Conservation (phyloP, 257 asterid species). For the Lycium ferocissimum region DNA sequence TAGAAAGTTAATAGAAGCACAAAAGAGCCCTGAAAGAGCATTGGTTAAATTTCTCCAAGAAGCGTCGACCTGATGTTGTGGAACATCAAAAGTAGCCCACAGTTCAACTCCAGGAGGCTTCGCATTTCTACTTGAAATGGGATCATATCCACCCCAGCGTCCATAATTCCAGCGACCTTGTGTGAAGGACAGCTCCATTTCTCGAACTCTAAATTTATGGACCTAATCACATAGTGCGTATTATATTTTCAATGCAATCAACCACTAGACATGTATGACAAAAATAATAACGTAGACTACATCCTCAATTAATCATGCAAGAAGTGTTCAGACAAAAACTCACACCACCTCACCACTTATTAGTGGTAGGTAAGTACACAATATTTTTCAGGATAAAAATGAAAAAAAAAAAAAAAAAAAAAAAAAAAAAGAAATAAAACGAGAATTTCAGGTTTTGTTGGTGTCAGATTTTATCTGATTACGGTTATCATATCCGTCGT, state of each 20-base stretch:
- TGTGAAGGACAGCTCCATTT: slow-evolving; percentile 94
- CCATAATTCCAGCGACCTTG: slow-evolving; percentile 99
- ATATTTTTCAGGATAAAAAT: neutral
- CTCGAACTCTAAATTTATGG: slow-evolving; percentile 79
- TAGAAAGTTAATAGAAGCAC: slow-evolving; percentile 96
- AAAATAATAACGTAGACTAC: neutral
- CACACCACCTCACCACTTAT: neutral
- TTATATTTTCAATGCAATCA: neutral
- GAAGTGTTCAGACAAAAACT: neutral
- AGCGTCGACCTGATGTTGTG: slow-evolving; percentile 72
- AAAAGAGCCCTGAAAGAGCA: slow-evolving; percentile 98
- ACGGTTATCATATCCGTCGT: neutral
- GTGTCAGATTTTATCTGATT: neutral
- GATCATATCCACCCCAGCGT: slow-evolving; percentile 94
- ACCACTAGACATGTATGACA: neutral
- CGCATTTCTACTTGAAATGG: slow-evolving; percentile 78
- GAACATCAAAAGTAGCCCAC: slow-evolving; percentile 97
- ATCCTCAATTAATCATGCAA: neutral
- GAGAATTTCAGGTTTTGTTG: neutral
- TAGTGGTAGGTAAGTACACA: neutral
- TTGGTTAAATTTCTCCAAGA: slow-evolving; percentile 93
- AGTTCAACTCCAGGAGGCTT: slow-evolving; percentile 99
- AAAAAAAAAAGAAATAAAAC: neutral
- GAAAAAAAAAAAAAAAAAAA: neutral
- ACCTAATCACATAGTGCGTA: slow-evolving; percentile 59